Base-by-base conservation (phyloP, 2,329 filamentous ascomycete species). In the Cercospora sesami region DNA sequence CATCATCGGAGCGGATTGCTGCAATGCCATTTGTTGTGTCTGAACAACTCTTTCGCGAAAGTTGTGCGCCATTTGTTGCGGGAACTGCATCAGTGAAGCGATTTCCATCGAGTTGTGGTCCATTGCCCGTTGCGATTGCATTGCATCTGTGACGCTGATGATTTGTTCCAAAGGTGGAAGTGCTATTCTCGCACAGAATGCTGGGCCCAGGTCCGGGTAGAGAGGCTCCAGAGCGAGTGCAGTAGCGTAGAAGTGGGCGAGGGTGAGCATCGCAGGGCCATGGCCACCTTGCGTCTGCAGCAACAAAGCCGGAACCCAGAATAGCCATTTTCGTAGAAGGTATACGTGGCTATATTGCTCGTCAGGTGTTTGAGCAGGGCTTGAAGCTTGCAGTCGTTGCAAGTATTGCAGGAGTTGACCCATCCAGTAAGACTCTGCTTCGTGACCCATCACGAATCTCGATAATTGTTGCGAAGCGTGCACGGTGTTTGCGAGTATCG, bases 341-440 rank as follows among this genome's bases (percentile, higher is more conserved):
- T 96, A 94, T 10, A 98, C 87, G 71, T 94, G 91, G 75, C 93
- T 91, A 78, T 97, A 98, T 76, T 96, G 92, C 77, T 96, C 89
- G 71, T 92, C 90, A 26, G 93, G 88, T 2, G 80, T 80, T 62
- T 81, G 79, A 16, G 83, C 78, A 36, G 81, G 77, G 30, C 73
- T 76, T 2, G 81, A 80, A 31, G 75, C 73, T 67, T 80, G 75
- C 36, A 85, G 73, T 12, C 81, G 80, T 63, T 84, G 80, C 28
- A 85, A 76, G 73, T 84, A 84, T 36, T 79, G 78, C 63, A 81
- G 77, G 1, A 85, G 75, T 69, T 85, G 83, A 31, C 82, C 80
- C 1, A 83, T 79, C 82, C 82, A 85, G 70, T 81, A 80, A 16
- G 79, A 74, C 72, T 84, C 83, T 67, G 82, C 78, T 53, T 84